A percentile compares a stretch with the other conserved stretches of the same genome.
Evolutionary conservation across 148 eudicot genomes (phyloP).

Genomic region (Rhododendron griersonianum): DNA sequence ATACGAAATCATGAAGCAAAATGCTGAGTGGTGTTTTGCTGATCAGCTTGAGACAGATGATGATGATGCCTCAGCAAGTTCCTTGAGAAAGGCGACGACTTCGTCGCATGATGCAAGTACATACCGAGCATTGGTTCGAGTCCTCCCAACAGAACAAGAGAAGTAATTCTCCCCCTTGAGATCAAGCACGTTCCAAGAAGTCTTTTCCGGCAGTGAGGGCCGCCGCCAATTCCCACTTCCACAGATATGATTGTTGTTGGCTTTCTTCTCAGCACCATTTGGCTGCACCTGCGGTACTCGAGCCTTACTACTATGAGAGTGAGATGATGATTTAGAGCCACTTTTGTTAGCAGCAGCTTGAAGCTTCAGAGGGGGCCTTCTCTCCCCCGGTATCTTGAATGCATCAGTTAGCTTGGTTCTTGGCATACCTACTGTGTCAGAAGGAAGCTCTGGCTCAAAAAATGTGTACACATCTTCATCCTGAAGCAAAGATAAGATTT

Average conservation of each 20-base stretch:
- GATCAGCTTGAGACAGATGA: neutral
- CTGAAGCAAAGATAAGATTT: conserved; percentile 25
- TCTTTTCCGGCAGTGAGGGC: conserved; percentile 38
- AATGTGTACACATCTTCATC: conserved; percentile 93
- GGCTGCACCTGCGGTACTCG: conserved; percentile 6
- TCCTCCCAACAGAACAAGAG: conserved; percentile 86
- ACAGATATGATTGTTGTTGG: neutral
- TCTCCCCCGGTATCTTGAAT: conserved; percentile 44
- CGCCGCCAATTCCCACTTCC: conserved; percentile 24
- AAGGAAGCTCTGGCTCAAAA: conserved; percentile 96
- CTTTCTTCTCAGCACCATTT: conserved; percentile 40
- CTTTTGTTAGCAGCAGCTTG: conserved; percentile 29
- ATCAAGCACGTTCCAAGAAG: conserved; percentile 80
- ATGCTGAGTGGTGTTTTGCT: neutral
- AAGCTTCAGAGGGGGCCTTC: conserved; percentile 46
- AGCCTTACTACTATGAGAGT: neutral
- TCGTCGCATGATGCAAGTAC: conserved; percentile 70
- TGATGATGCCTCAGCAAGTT: conserved; percentile 43
- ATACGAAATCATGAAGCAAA: neutral
- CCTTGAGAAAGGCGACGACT: conserved; percentile 62
- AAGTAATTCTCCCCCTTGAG: conserved; percentile 87
- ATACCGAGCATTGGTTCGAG: conserved; percentile 81
- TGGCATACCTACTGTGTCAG: conserved; percentile 41
- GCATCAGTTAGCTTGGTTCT: conserved; percentile 51
- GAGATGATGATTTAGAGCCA: conserved; percentile 40